Evolutionary conservation across 768 basidiomycete species (phyloP).

Genomic region (Coprinopsis marcescibilis): DNA sequence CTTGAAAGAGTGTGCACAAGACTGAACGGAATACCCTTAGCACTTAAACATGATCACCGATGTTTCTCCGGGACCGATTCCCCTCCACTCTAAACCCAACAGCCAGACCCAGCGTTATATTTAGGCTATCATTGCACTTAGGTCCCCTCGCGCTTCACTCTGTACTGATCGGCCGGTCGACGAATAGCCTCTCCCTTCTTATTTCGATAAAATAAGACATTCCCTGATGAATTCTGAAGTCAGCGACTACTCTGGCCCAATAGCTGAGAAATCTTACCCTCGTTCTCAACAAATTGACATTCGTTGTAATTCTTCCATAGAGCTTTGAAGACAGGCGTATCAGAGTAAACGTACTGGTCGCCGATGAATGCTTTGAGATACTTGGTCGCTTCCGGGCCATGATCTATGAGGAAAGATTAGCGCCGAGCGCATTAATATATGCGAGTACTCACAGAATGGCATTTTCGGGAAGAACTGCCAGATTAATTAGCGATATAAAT

Average conservation of each 20-base stretch:
- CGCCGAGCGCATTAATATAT: background rate
- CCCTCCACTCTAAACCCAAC: too few relatives aligned
- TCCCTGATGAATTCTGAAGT: conserved; percentile 22
- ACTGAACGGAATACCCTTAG: too few relatives aligned
- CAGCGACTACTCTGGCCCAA: background rate
- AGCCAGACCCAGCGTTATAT: too few relatives aligned
- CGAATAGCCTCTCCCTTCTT: conserved; percentile 33
- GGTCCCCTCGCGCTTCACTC: background rate
- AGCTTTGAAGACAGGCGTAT: conserved; percentile 36
- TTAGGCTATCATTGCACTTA: too few relatives aligned
- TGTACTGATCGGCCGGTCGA: conserved; percentile 25
- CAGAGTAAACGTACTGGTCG: conserved; percentile 42
- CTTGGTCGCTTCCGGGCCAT: conserved; percentile 46
- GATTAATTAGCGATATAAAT: conserved; percentile 1
- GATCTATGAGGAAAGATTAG: conserved; percentile 27
- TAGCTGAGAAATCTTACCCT: conserved; percentile 26
- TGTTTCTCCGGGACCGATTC: too few relatives aligned
- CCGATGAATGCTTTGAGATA: conserved; percentile 44
- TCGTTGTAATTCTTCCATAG: conserved; percentile 52
- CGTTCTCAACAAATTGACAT: conserved; percentile 55
- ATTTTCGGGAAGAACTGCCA: conserved; percentile 55
- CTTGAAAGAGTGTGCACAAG: too few relatives aligned
- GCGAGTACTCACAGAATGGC: conserved; percentile 43
- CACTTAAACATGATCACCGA: too few relatives aligned
- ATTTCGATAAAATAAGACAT: conserved; percentile 42